Base-by-base conservation (phyloP, 345 rosid genomes). In the Salix brachista region DNA sequence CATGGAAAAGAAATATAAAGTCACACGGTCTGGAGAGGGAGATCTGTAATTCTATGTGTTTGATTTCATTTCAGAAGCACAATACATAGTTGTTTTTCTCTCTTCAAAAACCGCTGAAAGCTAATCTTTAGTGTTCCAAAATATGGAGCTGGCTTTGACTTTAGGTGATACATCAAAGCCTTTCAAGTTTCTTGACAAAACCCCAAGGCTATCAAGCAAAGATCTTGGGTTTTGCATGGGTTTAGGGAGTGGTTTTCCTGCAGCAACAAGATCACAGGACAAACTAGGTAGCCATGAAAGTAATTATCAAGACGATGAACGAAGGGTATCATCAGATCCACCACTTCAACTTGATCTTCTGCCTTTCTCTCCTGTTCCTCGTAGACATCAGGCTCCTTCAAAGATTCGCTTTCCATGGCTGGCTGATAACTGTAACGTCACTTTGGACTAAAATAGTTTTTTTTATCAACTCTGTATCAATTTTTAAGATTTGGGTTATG, bases 71-170 rank as follows among this genome's bases (percentile, higher is more conserved):
- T 58, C 28, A 10, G 5, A 54, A 54, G 23, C 12, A 8, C 25
- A 21, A 8, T 21, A 6, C 4, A 54, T 54, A 7, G 61, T 8
- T 21, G 1, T 54, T 21, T 54, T 8, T 21, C 61, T 8, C n/a
- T 54, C 61, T 54, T 54, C 23, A n/a, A 8, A 54, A 54, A 8
- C 25, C 26, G 4, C 8, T 21, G 61, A 8, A 54, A 58, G 5
- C 62, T 25, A 13, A 56, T n/a, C 64, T 23, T 23, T 14, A 14
- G 6, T 23, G 64, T n/a, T 58, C 64, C 64, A 58, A 9, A 69
- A 75, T 8, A 96, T 96, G 99, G 97, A 96, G 84, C 86, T 96
- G 9, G 98, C 94, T 69, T 80, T 96, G 86, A 93, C 91, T 78
- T 78, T 96, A 36, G 99, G 99, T 3, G 95, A 91, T 70, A 44